Evolutionary conservation across 2,329 filamentous ascomycete species (phyloP), one percentile per base, ranked within the genome.

Genomic region (Pseudofabraea citricarpa): DNA sequence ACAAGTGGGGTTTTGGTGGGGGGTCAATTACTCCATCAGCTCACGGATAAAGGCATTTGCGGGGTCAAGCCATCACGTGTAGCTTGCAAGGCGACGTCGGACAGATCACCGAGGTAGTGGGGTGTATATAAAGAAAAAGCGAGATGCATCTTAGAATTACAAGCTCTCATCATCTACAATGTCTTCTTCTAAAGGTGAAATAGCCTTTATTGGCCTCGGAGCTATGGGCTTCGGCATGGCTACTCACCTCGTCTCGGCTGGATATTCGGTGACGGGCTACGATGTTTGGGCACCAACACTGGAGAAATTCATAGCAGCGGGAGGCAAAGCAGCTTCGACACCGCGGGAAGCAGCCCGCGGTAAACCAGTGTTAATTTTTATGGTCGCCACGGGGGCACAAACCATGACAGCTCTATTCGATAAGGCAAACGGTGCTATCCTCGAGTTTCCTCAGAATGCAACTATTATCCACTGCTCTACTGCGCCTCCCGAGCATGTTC

Each of bases 191-290:
- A 27, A 39, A 41, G 15, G 18, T n/a, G 46, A 45, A 48, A 37
- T 50, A 23, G 52, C 52, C 36, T 56, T 56, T 37, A 44, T 56
- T 2, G 85, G 85, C 69, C 81, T 90, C 3, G 85, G 85, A 44
- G 85, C 85, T 64, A 89, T 89, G 85, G 85, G 85, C 59, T 85
- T 87, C 61, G 85, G 85, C 59, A 89, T 90, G 85, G 85, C 85
- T 50, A 85, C 78, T 47, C 75, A 88, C 59, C 75, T 90, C 36
- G 70, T 88, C 55, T 79, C 80, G 52, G 67, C 76, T 50, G 82
- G 82, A 45, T 86, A 83, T 62, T 48, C 67, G 20, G 83, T 89
- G 19, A 82, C 77, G 18, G 85, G 85, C 44, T 89, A 81, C 60
- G 85, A 90, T 57, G 76, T 88, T 31, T 87, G 77, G 67, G 68